Percentiles rank a stretch among this genome's conserved stretches.
These are phyloP conservation scores for Acarospora socialis DNA, from an alignment of 2,329 filamentous ascomycete genomes.

Conservation along the genomic window DNA sequence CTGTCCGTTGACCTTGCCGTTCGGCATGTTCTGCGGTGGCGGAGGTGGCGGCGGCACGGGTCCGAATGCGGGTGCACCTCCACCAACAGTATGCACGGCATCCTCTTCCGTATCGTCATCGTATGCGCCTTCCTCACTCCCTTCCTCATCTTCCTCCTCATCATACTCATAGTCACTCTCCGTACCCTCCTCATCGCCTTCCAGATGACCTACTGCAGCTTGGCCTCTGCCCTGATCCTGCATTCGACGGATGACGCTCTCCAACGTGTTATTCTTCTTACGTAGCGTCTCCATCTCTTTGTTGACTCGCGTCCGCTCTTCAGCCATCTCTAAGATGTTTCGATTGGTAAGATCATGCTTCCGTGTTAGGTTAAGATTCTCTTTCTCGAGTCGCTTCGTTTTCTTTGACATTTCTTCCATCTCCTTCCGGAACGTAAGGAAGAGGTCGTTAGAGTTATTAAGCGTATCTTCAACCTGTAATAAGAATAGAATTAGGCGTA, in stretches of 20 bases:
- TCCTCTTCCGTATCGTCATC: conserved; percentile 49
- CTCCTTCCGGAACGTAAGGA: conserved; percentile 92
- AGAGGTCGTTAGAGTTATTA: conserved; percentile 95
- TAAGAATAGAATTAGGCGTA: conserved; percentile 35
- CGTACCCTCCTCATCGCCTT: conserved; percentile 35
- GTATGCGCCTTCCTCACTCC: conserved; percentile 47
- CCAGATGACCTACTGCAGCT: conserved; percentile 46
- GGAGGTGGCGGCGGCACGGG: conserved; percentile 34
- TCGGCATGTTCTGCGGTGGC: conserved; percentile 31
- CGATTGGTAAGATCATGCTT: conserved; percentile 89
- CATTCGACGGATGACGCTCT: conserved; percentile 91
- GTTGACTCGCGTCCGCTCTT: conserved; percentile 67
- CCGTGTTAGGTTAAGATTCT: conserved; percentile 78
- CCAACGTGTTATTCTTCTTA: conserved; percentile 79
- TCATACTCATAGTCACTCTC: conserved; percentile 40
- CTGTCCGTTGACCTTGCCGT: conserved; percentile 27
- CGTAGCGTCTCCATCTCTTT: conserved; percentile 65
- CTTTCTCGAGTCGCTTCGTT: conserved; percentile 90
- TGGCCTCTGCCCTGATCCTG: conserved; percentile 81
- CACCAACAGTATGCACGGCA: conserved; percentile 7
- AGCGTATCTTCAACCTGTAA: conserved; percentile 91
- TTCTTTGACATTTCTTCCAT: conserved; percentile 99
- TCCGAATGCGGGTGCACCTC: conserved; percentile 13
- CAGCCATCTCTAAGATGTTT: conserved; percentile 94
- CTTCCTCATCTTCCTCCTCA: conserved; percentile 42